Conservation (phyloP, 1,139 yeast species). For the Debaryomycetaceae sp. region DNA sequence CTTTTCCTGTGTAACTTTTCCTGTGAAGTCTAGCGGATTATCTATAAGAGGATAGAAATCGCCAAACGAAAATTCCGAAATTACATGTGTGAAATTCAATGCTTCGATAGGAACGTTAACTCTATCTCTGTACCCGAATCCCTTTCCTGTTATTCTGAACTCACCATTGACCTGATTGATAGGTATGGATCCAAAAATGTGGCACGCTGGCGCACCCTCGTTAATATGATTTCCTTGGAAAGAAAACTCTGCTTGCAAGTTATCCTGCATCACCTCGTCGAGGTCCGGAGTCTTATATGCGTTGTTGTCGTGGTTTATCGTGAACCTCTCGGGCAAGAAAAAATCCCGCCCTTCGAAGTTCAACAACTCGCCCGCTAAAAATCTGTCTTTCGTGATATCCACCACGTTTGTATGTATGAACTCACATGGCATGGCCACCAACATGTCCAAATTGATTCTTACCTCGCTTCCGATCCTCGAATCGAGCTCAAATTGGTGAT, state of each 20-base stretch:
- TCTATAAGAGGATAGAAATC: constrained; percentile 80
- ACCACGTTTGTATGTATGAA: constrained; percentile 69
- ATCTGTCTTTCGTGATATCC: constrained; percentile 74
- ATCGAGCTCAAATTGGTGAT: constrained; percentile 75
- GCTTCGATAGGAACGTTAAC: constrained; percentile 44
- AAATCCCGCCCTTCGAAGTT: constrained; percentile 62
- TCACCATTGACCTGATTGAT: constrained; percentile 86
- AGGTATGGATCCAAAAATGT: constrained; percentile 81
- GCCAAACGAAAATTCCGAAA: constrained; percentile 88
- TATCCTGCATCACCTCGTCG: constrained; percentile 62
- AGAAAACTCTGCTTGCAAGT: constrained; percentile 61
- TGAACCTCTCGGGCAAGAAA: constrained; percentile 47
- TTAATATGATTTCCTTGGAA: constrained; percentile 34
- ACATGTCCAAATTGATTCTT: constrained; percentile 71
- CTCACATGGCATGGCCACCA: constrained; percentile 83
- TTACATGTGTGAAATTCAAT: constrained; percentile 78
- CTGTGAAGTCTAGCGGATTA: constrained; percentile 81
- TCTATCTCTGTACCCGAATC: constrained; percentile 54
- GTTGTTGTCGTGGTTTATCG: constrained; percentile 41
- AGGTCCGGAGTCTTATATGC: constrained; percentile 60
- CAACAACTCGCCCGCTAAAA: constrained; percentile 72
- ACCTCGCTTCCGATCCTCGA: constrained; percentile 57
- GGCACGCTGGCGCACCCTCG: constrained; percentile 75
- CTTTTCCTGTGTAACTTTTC: constrained; percentile 46
- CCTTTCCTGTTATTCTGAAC: constrained; percentile 78